A percentile compares a stretch with the other conserved stretches of the same genome.
Evolutionary conservation across 2,329 filamentous ascomycete species (phyloP).

Genomic region (Helicocarpus griseus): DNA sequence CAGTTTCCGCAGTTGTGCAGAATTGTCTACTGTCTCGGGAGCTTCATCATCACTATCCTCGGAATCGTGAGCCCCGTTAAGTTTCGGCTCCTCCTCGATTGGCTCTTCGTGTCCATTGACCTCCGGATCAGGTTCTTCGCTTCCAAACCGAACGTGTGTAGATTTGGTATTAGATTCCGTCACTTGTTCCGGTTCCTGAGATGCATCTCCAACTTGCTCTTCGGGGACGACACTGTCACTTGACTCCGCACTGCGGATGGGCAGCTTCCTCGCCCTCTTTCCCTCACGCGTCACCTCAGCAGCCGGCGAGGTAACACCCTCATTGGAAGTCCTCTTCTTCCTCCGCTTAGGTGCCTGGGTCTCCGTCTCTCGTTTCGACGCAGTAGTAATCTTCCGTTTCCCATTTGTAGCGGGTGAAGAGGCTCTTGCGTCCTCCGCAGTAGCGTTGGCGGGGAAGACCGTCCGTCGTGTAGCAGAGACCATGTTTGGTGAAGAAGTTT

Average conservation of each 20-base stretch:
- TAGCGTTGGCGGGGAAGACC: constrained; percentile 15
- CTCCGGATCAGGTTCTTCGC: constrained; percentile 28
- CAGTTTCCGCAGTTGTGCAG: constrained; percentile 28
- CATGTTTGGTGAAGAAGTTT: constrained; percentile 19
- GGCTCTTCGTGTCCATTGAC: constrained; percentile 14
- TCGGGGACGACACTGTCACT: background rate
- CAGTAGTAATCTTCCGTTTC: constrained; percentile 1
- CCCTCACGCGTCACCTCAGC: background rate
- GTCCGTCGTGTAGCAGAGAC: constrained; percentile 25
- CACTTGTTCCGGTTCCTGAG: background rate
- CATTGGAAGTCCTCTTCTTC: background rate
- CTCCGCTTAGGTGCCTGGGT: constrained; percentile 1
- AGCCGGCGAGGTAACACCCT: background rate
- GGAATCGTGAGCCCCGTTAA: background rate
- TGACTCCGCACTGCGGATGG: background rate
- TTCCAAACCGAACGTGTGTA: constrained; percentile 31
- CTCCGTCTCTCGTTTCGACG: background rate
- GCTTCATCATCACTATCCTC: constrained; percentile 29
- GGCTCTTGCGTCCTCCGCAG: constrained; percentile 3
- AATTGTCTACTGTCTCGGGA: constrained; percentile 34
- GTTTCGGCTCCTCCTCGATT: constrained; percentile 16
- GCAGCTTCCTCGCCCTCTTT: background rate
- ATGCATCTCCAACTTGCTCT: background rate
- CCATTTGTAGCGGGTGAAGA: constrained; percentile 16
- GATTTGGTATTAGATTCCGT: constrained; percentile 13